Evolutionary conservation across 164 flowering plant species (phyloP).

Genomic region (Magnolia sinica): DNA sequence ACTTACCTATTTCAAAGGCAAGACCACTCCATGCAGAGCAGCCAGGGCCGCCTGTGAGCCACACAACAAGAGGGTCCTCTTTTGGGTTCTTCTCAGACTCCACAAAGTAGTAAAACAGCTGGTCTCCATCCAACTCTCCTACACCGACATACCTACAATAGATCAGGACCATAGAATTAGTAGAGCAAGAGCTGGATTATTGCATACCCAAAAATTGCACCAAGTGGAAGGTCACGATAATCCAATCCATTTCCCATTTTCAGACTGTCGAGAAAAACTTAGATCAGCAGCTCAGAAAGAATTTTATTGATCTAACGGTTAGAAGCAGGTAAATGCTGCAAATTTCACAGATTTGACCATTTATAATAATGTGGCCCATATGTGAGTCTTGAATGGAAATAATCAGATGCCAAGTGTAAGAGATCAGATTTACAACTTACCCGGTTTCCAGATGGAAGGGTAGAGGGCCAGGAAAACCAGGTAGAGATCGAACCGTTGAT

Average conservation of each 20-base stretch:
- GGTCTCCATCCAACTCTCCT: not conserved
- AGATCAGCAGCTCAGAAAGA: too few species aligned
- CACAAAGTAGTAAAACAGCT: conserved; percentile 34
- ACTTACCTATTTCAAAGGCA: conserved; percentile 24
- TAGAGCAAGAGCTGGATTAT: too few species aligned
- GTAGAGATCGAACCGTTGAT: conserved; percentile 4
- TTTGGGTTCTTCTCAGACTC: conserved; percentile 32
- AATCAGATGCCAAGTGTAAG: too few species aligned
- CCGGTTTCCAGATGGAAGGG: conserved; percentile 12
- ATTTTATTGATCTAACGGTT: conserved; percentile 22
- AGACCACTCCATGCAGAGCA: conserved; percentile 29
- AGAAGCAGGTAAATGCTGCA: conserved; percentile 23
- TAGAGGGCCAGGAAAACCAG: conserved; percentile 15
- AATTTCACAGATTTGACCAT: too few species aligned
- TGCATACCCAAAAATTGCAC: too few species aligned
- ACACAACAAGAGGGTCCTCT: conserved; percentile 34
- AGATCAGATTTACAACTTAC: not conserved
- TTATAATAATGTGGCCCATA: too few species aligned
- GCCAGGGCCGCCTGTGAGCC: conserved; percentile 43
- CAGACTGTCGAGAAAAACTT: too few species aligned
- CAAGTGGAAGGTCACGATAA: too few species aligned
- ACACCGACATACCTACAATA: not conserved
- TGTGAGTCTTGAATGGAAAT: not conserved
- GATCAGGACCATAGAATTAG: too few species aligned
- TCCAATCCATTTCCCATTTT: too few species aligned